phyloP scores from a whole-genome alignment of 2,329 filamentous ascomycete genomes.

The Fusarium lyarnte region DNA sequence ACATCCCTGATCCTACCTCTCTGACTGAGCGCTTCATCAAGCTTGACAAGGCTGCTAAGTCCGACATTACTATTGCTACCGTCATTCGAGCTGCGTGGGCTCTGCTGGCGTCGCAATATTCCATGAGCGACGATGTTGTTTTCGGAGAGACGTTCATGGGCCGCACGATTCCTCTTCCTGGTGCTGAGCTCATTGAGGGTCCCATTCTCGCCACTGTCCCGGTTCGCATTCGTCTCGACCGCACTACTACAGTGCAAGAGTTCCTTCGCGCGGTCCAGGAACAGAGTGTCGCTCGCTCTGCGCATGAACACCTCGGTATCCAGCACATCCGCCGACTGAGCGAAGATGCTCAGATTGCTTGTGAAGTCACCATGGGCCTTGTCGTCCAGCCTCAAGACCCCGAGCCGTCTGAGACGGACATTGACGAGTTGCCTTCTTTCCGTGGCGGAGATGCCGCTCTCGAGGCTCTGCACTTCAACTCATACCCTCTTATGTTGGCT shows the following conservation, averaged over 20 bases:
- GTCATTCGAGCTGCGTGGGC: slow-evolving; percentile 45
- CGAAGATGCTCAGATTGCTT: slow-evolving; percentile 61
- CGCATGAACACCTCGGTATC: slow-evolving; percentile 47
- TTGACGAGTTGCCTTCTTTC: slow-evolving; percentile 51
- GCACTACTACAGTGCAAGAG: slow-evolving; percentile 33
- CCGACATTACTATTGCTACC: slow-evolving; percentile 38
- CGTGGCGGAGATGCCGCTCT: slow-evolving; percentile 64
- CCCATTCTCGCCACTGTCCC: slow-evolving; percentile 44
- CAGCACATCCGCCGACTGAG: slow-evolving; percentile 54
- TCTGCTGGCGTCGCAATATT: slow-evolving; percentile 39
- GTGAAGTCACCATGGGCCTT: slow-evolving; percentile 64
- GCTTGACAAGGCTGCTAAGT: slow-evolving; percentile 30
- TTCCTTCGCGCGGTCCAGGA: slow-evolving; percentile 44
- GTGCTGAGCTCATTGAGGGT: slow-evolving; percentile 45
- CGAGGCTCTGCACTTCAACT: slow-evolving; percentile 66
- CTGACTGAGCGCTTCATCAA: slow-evolving; percentile 32
- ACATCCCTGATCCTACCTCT: slow-evolving; percentile 35
- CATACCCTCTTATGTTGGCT: slow-evolving; percentile 71
- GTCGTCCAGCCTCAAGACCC: slow-evolving; percentile 58
- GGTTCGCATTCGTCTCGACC: slow-evolving; percentile 38
- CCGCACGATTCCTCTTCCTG: slow-evolving; percentile 41
- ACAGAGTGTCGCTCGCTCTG: slow-evolving; percentile 38
- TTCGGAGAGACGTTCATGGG: slow-evolving; percentile 47
- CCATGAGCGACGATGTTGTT: slow-evolving; percentile 43
- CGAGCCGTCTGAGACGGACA: slow-evolving; percentile 2